phyloP scores from a whole-genome alignment of 2,329 filamentous ascomycete genomes.

The Fusarium kyushuense region DNA sequence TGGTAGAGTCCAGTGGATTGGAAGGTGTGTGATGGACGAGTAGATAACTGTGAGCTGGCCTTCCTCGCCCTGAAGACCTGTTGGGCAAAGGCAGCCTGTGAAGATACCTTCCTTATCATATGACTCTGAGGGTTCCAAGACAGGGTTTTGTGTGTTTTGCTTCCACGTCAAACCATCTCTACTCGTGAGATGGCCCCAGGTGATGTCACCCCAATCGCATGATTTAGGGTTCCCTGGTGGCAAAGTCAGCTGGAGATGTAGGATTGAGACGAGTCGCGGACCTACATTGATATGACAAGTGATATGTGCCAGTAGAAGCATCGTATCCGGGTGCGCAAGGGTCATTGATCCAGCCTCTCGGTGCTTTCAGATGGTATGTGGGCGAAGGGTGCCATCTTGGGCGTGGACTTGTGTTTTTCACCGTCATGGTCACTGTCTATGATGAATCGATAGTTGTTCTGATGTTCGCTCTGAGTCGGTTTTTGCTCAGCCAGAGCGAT shows the following conservation, averaged over 20 bases:
- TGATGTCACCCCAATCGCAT: slow-evolving; percentile 56
- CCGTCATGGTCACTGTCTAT: slow-evolving; percentile 14
- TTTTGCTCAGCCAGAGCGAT: neutral
- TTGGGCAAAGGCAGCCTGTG: slow-evolving; percentile 62
- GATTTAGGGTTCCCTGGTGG: slow-evolving; percentile 53
- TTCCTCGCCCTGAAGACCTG: slow-evolving; percentile 59
- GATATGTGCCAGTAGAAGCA: slow-evolving; percentile 39
- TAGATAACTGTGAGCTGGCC: slow-evolving; percentile 52
- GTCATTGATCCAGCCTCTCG: slow-evolving; percentile 44
- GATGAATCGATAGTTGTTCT: neutral
- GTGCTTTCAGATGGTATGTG: slow-evolving; percentile 42
- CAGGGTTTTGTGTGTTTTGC: slow-evolving; percentile 52
- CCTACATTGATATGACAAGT: slow-evolving; percentile 46
- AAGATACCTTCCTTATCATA: slow-evolving; percentile 67
- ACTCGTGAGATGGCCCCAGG: slow-evolving; percentile 65
- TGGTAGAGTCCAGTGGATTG: slow-evolving; percentile 54
- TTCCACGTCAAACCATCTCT: slow-evolving; percentile 57
- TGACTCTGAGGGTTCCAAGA: slow-evolving; percentile 52
- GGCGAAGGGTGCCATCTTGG: slow-evolving; percentile 36
- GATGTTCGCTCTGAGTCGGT: neutral
- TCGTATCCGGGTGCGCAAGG: slow-evolving; percentile 44
- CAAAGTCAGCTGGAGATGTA: neutral
- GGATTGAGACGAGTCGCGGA: rapidly evolving
- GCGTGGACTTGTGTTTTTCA: slow-evolving; percentile 16
- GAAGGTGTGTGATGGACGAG: slow-evolving; percentile 51